phyloP scores from a whole-genome alignment of 306 rosid genomes.

The Potentilla sterilis region DNA sequence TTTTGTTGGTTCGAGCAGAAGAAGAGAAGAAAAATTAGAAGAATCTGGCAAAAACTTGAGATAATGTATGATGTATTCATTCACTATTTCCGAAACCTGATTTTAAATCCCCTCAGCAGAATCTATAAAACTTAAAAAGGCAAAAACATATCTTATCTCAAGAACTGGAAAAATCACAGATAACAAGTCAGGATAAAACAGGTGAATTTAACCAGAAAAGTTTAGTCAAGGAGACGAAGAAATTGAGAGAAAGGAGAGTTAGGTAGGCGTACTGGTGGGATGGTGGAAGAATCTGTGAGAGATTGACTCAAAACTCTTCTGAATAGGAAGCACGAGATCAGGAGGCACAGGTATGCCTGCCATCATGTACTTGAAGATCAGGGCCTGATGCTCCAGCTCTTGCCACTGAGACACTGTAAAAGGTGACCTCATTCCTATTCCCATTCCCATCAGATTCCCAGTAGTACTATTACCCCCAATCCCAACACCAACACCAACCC shows the following conservation, averaged over 20 bases:
- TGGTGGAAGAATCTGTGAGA: conserved; percentile 59
- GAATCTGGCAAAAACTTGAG: neutral
- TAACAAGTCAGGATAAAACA: neutral
- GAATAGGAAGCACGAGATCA: conserved; percentile 78
- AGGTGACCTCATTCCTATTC: conserved; percentile 55
- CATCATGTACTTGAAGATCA: conserved; percentile 79
- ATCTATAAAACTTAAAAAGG: neutral
- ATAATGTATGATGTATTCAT: neutral
- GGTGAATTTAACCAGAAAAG: neutral
- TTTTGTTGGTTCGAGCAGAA: neutral
- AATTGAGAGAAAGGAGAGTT: neutral
- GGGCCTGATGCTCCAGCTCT: conserved; percentile 86
- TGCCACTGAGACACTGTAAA: conserved; percentile 89
- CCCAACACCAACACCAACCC: conserved; percentile 20
- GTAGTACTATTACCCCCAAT: conserved; percentile 15
- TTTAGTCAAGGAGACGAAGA: neutral
- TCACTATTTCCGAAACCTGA: neutral
- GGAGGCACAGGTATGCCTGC: conserved; percentile 84
- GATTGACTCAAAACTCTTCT: conserved; percentile 66
- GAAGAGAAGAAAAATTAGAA: neutral
- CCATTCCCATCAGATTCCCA: conserved; percentile 28
- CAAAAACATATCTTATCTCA: neutral
- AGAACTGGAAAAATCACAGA: neutral
- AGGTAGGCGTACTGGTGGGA: conserved; percentile 45
- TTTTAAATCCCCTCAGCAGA: neutral